These are phyloP conservation scores for Sclerotinia spermophila DNA, from an alignment of 2,329 filamentous ascomycete genomes.

Conservation along the genomic window DNA sequence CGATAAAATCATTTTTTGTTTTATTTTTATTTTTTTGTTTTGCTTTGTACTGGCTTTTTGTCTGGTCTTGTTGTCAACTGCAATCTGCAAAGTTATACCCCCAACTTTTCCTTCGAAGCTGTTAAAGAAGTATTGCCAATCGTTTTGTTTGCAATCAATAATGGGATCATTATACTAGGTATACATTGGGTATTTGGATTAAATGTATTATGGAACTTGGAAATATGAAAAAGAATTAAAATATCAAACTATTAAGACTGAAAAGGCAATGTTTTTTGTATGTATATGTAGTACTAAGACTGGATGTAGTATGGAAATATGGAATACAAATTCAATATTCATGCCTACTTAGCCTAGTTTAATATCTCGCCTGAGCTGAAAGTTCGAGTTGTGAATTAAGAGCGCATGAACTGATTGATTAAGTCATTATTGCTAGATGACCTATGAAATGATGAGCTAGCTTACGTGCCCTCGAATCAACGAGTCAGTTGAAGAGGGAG, in stretches of 20 bases:
- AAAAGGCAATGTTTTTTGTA: neutral
- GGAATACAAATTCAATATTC: neutral
- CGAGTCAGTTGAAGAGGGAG: neutral
- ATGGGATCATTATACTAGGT: neutral
- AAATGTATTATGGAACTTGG: neutral
- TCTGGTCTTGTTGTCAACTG: neutral
- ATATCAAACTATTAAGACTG: neutral
- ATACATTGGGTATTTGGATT: neutral
- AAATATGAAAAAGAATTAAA: neutral
- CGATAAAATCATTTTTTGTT: neutral
- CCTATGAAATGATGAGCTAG: neutral
- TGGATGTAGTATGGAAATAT: neutral
- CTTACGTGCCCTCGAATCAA: neutral
- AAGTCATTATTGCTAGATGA: neutral
- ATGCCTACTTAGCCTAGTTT: neutral
- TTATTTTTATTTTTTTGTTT: neutral
- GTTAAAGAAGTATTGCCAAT: neutral
- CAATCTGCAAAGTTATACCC: slow-evolving; percentile 7
- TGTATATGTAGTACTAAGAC: neutral
- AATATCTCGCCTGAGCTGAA: neutral
- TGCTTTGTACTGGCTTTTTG: neutral
- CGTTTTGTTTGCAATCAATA: neutral
- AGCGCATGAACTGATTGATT: neutral
- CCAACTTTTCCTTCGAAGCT: neutral
- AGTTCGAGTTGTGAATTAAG: neutral